Base-by-base conservation (phyloP, 257 asterid species). In the Petunia secreta region DNA sequence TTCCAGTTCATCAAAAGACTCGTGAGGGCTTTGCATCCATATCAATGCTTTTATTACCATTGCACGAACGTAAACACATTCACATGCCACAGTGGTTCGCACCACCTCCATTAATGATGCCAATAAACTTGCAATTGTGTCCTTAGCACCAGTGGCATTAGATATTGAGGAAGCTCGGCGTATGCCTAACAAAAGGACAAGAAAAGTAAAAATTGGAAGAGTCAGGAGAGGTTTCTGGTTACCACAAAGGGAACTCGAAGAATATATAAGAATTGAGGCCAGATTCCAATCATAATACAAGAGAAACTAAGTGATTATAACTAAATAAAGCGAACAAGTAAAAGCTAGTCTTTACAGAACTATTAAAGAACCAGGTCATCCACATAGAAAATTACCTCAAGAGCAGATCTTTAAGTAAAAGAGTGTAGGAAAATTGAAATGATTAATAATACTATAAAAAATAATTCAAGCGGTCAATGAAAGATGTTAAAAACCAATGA, bases 11-110 rank as follows among this genome's bases (percentile, higher is more conserved):
- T 92, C 99, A 85, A 96, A 96, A 73, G 97, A 90, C 79, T 96
- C 99, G 63, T 91, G 86, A 44, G 99, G 98, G 87, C 98, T 96
- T 92, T 96, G 99, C 98, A 96, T 96, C 99, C 99, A 96, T 90
- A 96, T 92, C 83, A 96, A 88, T 3, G 99, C 97, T 89, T 96
- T 96, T 77, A 96, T 96, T 86, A 96, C 97, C 97, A 92, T 92
- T 46, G 98, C 97, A 82, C 99, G 98, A 87, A 94, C 98, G 89
- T 94, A 96, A 77, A 92, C 99, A 82, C 99, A 96, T 90, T 96
- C 98, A 87, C 99, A 96, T 15, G 99, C 99, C 75, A 94, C 95
- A 85, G 99, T 91, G 84, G 98, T 96, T 57, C 99, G 91, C 86
- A 96, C 99, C 73, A 92, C 98, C 89, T 96, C 98, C 98, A 96